These are phyloP conservation scores for Tolypocladium amazonense DNA, from an alignment of 2,329 filamentous ascomycete species.

Conservation along the genomic window DNA sequence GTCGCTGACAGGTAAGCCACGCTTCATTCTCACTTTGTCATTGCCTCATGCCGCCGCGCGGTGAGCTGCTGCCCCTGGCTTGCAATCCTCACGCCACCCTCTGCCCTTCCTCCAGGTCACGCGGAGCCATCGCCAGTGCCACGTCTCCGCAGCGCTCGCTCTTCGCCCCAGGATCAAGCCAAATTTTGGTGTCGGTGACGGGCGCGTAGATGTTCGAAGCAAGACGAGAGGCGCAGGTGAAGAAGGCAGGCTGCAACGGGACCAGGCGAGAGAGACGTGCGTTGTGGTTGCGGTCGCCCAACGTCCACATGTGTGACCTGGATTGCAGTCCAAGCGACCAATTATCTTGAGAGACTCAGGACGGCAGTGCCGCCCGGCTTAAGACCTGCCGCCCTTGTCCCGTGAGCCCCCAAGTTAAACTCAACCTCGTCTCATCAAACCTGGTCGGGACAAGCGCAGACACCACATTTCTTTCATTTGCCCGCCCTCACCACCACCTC, in stretches of 20 bases:
- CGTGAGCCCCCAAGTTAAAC: constrained; percentile 1
- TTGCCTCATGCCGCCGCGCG: neutral
- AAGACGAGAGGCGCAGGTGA: neutral
- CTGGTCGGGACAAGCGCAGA: neutral
- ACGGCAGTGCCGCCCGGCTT: neutral
- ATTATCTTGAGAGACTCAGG: neutral
- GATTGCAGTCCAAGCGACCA: neutral
- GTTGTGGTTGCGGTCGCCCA: neutral
- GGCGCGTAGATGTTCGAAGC: neutral
- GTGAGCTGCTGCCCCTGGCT: neutral
- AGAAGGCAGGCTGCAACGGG: neutral
- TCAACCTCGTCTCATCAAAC: constrained; percentile 1
- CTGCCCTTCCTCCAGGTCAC: neutral
- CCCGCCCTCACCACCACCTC: neutral
- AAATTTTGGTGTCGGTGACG: neutral
- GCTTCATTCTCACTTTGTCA: neutral
- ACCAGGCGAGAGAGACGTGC: neutral
- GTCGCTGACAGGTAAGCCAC: neutral
- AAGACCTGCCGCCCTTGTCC: neutral
- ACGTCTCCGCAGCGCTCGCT: neutral
- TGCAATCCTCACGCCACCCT: neutral
- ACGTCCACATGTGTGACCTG: neutral
- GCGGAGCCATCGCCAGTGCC: neutral
- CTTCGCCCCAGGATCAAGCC: neutral
- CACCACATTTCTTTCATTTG: neutral